Percentiles rank a stretch among this genome's conserved stretches.
Conservation (phyloP, 2,329 filamentous ascomycete species). For the Pyrenophora teres region DNA sequence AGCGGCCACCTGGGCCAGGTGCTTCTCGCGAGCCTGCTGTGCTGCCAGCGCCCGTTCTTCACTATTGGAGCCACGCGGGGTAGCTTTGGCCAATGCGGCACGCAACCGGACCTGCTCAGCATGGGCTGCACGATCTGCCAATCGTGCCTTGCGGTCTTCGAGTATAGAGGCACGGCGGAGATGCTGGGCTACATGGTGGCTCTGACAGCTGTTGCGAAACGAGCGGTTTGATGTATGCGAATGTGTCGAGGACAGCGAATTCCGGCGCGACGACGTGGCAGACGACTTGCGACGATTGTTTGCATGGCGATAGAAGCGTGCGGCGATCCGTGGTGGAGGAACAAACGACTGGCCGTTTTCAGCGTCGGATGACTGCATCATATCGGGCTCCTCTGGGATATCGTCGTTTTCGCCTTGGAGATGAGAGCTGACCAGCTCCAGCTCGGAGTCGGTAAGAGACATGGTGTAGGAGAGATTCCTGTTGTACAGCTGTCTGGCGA, state of each 20-base stretch:
- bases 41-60: slow-evolving; percentile 80
- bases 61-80: slow-evolving; percentile 67
- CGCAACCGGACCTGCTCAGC: slow-evolving; percentile 81
- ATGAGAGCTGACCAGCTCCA: slow-evolving; percentile 37
- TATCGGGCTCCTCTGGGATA: slow-evolving; percentile 50
- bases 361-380: slow-evolving; percentile 47
- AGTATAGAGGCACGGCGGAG: slow-evolving; percentile 79
- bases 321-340: slow-evolving; percentile 76
- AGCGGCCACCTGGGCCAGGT: slow-evolving; percentile 79
- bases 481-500: slow-evolving; percentile 22
- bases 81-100: slow-evolving; percentile 74
- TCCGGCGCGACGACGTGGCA: slow-evolving; percentile 76
- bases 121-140: slow-evolving; percentile 80
- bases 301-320: slow-evolving; percentile 72
- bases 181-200: slow-evolving; percentile 78
- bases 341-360: slow-evolving; percentile 55
- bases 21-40: slow-evolving; percentile 76
- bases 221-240: slow-evolving; percentile 70
- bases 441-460: slow-evolving; percentile 42
- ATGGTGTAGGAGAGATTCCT: slow-evolving; percentile 17
- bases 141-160: slow-evolving; percentile 76
- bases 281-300: slow-evolving; percentile 73
- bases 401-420: slow-evolving; percentile 43
- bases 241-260: slow-evolving; percentile 77
- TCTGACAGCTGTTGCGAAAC: slow-evolving; percentile 64